Evolutionary conservation across 176 grass and related monocot genomes (phyloP).

Genomic region (Oryza nivara): DNA sequence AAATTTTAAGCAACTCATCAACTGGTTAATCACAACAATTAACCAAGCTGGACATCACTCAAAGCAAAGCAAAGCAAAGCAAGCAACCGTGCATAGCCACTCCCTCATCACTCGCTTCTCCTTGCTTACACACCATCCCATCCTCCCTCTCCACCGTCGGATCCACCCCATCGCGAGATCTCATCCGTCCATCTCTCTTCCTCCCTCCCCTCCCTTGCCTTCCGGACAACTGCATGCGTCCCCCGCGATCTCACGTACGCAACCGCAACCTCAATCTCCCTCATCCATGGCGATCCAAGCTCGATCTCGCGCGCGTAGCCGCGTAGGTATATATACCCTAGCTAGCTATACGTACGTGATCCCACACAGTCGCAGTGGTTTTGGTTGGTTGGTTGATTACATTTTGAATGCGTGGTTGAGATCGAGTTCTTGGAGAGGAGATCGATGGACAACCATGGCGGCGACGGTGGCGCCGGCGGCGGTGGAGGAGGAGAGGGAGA

Average conservation of each 20-base stretch:
- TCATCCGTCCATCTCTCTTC: background rate
- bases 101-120: background rate
- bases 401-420: background rate
- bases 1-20: background rate
- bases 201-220: constrained; percentile 56
- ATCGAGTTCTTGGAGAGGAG: background rate
- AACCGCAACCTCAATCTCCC: background rate
- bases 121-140: constrained; percentile 52
- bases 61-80: background rate
- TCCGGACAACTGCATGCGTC: constrained; percentile 49
- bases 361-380: background rate
- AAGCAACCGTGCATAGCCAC: constrained; percentile 6
- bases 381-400: too few species aligned
- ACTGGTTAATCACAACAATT: background rate
- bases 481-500: background rate
- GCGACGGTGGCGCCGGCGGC: constrained; percentile 1
- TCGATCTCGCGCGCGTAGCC: background rate
- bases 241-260: constrained; percentile 25
- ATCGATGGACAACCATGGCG: background rate
- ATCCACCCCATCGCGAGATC: background rate
- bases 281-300: constrained; percentile 35
- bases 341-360: background rate
- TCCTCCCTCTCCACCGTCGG: background rate
- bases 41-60: background rate
- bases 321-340: background rate